Base-by-base conservation (phyloP, 768 basidiomycete species). In the Russula abietina region DNA sequence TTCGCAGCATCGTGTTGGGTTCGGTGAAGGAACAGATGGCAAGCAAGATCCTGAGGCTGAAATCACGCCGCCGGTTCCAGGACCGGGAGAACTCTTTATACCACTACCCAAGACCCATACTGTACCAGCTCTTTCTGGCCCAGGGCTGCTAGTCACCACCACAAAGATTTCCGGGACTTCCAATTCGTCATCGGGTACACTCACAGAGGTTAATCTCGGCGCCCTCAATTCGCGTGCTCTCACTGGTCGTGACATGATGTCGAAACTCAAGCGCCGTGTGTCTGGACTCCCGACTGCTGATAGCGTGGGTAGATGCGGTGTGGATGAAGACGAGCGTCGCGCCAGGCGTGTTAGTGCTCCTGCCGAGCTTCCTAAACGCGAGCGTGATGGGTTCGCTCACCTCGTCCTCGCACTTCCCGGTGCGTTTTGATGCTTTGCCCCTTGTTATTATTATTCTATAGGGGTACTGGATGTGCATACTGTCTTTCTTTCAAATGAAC, bases 241-340 rank as follows among this genome's bases (percentile, higher is more conserved):
- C 68, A 82, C 78, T 49, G 81, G 85, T 7, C 78, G 79, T 58
- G 79, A 83, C 69, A 88, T 91, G 88, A 78, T 88, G 57, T 79
- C 77, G 33, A 82, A 83, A 19, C 77, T 91, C 65, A 77, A 78
- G 66, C 81, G 84, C 57, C 82, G 87, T 69, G 83, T 80, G 7
- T 62, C 66, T 7, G 63, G 61, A 1, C 53, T 59, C 11, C 56
- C 66, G 36, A 64, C 64, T 24, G 59, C 65, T n/a, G 51, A 65
- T 43, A 63, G 46, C 36, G 36, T 24, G 65, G 73, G 54, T 53
- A 68, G 67, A 46, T 64, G 67, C 36, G 69, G 69, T 32, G 75
- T 73, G 61, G 74, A 76, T 58, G 78, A 77, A 65, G 77, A 75
- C 71, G 71, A 71, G 56, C 68, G 71, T 33, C 72, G 72, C 62